Evolutionary conservation across 2,329 filamentous ascomycete genomes (phyloP), one percentile per base, ranked within the genome.

Genomic region (Sporothrix brunneoviolacea): DNA sequence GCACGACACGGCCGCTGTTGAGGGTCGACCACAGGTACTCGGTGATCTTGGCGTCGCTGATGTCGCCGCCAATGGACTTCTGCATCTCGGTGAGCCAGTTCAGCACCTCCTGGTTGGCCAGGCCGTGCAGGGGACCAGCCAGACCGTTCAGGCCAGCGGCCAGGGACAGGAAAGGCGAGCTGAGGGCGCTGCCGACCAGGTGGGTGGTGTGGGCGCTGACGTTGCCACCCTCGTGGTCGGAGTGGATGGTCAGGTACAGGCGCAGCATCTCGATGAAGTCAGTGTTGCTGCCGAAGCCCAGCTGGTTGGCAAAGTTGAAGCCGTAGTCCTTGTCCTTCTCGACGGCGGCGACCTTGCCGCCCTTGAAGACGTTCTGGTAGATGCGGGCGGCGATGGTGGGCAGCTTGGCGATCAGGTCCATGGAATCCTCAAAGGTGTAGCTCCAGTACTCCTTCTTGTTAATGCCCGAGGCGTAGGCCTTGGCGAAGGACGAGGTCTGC

Each of bases 341-440:
- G 70, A 95, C 82, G 50, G 90, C 71, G 55, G 89, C 88, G 61
- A 98, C 91, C 85, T 97, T 97, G 76, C 93, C 93, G 68, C 95
- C 93, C 84, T 97, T 96, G 88, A 95, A 98, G 71, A 97, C 86
- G 73, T 98, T 98, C 79, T 95, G 93, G 85, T 98, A 98, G 82
- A 98, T 98, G 77, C 90, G 89, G 58, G 93, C 79, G 59, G 93
- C 93, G 65, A 98, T 96, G 70, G 89, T 96, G 69, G 93, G 93
- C 64, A 98, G 88, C 85, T 97, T 97, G 68, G 93, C 93, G 70
- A 98, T 98, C 70, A 98, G 80, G 76, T 98, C 91, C 91, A 98
- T 97, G 57, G 91, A 93, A 77, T 98, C 93, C 83, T 98, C 93
- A 66, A 94, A 98, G 63, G 91, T 96, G 82, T 97, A 91, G 73